A percentile compares a stretch with the other conserved stretches of the same genome.
Evolutionary conservation across 1,284 basidiomycete genomes (phyloP).

Genomic region (Amylostereum chailletii): DNA sequence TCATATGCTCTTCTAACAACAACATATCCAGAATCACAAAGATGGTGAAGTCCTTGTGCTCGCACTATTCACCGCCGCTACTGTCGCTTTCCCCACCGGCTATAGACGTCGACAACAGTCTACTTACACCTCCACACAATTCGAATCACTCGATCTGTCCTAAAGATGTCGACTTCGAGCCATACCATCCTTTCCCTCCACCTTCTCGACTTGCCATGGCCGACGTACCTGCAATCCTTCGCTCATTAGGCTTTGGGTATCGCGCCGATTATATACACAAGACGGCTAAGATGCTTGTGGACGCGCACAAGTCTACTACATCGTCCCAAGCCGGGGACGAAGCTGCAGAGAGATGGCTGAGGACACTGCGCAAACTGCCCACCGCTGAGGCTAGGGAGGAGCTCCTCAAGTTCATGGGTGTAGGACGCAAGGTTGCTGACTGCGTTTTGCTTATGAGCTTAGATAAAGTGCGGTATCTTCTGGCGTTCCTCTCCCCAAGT

Average conservation of each 20-base stretch:
- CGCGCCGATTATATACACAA: conserved; percentile 85
- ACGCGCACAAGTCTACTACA: conserved; percentile 30
- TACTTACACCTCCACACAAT: conserved; percentile 5
- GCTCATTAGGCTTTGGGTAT: conserved; percentile 91
- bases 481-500: not conserved
- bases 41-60: conserved; percentile 75
- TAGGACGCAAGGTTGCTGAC: conserved; percentile 94
- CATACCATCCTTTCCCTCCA: conserved; percentile 82
- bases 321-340: conserved; percentile 23
- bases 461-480: conserved; percentile 63
- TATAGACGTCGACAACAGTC: not conserved
- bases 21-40: conserved; percentile 89
- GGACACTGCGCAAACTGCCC: conserved; percentile 38
- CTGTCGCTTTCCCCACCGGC: conserved; percentile 38
- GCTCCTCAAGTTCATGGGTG: conserved; percentile 78
- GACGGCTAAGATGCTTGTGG: conserved; percentile 75
- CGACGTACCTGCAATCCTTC: conserved; percentile 60
- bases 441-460: conserved; percentile 93
- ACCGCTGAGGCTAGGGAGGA: conserved; percentile 64
- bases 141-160: not conserved
- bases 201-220: conserved; percentile 58
- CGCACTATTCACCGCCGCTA: conserved; percentile 62
- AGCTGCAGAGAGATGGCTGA: conserved; percentile 52
- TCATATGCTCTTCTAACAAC: conserved; percentile 98
- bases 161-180: conserved; percentile 20